These are phyloP conservation scores for Neurospora terricola DNA, from an alignment of 495 filamentous ascomycete genomes.

Conservation along the genomic window DNA sequence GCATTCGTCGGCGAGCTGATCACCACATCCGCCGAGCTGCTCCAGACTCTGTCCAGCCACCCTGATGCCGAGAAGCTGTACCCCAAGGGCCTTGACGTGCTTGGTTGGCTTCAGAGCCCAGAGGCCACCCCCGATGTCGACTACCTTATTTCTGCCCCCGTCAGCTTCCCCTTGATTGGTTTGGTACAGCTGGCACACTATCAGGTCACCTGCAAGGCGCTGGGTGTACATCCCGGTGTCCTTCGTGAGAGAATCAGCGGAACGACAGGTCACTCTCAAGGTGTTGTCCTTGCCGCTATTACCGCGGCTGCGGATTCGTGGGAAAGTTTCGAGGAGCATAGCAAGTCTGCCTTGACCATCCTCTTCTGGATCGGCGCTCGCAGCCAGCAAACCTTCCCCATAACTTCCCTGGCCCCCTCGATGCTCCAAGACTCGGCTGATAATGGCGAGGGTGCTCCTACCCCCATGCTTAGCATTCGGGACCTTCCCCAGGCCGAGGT, in stretches of 20 bases:
- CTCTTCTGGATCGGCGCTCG: conserved; percentile 99
- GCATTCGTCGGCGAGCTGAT: conserved; percentile 83
- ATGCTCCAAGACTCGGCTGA: conserved; percentile 91
- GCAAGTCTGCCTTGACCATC: conserved; percentile 71
- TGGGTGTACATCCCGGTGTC: conserved; percentile 79
- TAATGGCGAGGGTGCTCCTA: conserved; percentile 85
- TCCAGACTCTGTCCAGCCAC: conserved; percentile 76
- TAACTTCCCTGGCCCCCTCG: conserved; percentile 83
- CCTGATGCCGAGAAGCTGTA: conserved; percentile 88
- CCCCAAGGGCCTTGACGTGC: conserved; percentile 86
- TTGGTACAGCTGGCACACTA: conserved; percentile 93
- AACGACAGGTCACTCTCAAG: conserved; percentile 94
- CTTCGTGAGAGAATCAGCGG: conserved; percentile 72
- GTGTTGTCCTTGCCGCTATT: conserved; percentile 85
- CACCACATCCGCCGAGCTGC: conserved; percentile 62
- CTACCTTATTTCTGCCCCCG: conserved; percentile 92
- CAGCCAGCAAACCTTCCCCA: conserved; percentile 93
- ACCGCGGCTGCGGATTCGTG: conserved; percentile 80
- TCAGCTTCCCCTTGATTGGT: conserved; percentile 94
- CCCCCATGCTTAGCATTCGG: conserved; percentile 95
- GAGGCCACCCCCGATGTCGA: conserved; percentile 88
- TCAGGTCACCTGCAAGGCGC: conserved; percentile 77
- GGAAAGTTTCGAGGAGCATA: conserved; percentile 74
- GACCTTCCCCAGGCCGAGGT: conserved; percentile 78
- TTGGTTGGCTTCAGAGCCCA: conserved; percentile 79